These are phyloP conservation scores for Arthrobotrys conoides DNA, from an alignment of 2,329 filamentous ascomycete species.

Conservation along the genomic window DNA sequence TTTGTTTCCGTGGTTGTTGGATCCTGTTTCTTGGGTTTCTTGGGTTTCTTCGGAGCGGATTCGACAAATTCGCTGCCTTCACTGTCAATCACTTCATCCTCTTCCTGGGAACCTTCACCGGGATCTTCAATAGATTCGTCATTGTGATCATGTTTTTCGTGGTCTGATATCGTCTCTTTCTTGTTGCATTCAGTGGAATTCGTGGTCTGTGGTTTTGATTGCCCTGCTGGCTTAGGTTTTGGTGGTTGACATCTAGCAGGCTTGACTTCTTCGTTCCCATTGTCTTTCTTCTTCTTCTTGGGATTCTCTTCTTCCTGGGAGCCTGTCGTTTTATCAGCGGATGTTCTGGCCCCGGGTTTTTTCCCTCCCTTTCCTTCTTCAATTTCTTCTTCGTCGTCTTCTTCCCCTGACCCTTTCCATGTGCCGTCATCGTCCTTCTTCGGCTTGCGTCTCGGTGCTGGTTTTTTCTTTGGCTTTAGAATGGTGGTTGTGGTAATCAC, in stretches of 20 bases:
- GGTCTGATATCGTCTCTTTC: background rate
- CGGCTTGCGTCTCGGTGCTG: conserved; percentile 7
- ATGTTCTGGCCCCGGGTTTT: background rate
- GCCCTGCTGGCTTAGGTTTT: too few relatives aligned
- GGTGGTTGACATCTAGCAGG: too few relatives aligned
- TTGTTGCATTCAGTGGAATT: background rate
- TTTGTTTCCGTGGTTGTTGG: too few relatives aligned
- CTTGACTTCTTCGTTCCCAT: background rate
- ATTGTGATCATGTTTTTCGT: too few relatives aligned
- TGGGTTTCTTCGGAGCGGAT: too few relatives aligned
- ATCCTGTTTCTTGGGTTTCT: background rate
- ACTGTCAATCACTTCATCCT: background rate
- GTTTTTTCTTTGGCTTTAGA: background rate
- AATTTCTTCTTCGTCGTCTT: background rate
- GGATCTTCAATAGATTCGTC: too few relatives aligned
- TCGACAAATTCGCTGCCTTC: too few relatives aligned
- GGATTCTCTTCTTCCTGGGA: too few relatives aligned
- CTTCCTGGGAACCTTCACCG: background rate
- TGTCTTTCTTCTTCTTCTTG: background rate
- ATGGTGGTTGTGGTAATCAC: background rate
- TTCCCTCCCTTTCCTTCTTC: background rate
- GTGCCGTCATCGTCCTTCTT: conserved; percentile 15
- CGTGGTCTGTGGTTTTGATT: too few relatives aligned
- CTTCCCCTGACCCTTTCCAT: conserved; percentile 19
- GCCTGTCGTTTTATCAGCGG: background rate